Evolutionary conservation across 345 rosid species (phyloP).

Genomic region (Populus tremula): DNA sequence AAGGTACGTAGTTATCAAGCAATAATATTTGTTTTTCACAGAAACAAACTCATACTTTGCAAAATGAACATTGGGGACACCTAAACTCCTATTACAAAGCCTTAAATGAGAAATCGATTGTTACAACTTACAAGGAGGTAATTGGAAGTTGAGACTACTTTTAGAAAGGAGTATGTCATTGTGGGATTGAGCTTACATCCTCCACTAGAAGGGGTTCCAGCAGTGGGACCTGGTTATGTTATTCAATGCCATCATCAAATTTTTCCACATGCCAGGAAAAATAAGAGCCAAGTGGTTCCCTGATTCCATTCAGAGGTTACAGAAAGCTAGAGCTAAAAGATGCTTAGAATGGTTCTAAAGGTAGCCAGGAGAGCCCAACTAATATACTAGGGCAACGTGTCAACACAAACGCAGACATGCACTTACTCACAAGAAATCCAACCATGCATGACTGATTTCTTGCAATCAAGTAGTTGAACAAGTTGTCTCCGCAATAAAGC

Average conservation of each 20-base stretch:
- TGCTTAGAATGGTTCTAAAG: neutral
- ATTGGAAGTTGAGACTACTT: too few relatives aligned
- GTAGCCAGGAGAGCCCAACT: neutral
- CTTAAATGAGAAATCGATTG: neutral
- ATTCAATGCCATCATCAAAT: neutral
- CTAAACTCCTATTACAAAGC: neutral
- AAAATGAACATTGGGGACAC: neutral
- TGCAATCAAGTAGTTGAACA: neutral
- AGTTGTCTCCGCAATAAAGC: neutral
- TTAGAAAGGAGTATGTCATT: too few relatives aligned
- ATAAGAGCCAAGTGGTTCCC: neutral
- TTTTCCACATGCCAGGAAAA: neutral
- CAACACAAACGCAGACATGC: neutral
- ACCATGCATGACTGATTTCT: neutral
- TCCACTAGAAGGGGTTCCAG: neutral
- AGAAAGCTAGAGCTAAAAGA: neutral
- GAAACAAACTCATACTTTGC: neutral
- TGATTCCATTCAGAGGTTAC: neutral
- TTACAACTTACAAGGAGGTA: too few relatives aligned
- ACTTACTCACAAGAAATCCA: neutral
- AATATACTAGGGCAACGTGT: neutral
- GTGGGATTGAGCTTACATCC: neutral
- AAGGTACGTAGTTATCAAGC: too few relatives aligned
- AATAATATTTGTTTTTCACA: too few relatives aligned
- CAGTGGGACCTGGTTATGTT: neutral